Evolutionary conservation across 805 yeast genomes (phyloP), one percentile per base, ranked within the genome.

Genomic region (Citeromyces matritensis): DNA sequence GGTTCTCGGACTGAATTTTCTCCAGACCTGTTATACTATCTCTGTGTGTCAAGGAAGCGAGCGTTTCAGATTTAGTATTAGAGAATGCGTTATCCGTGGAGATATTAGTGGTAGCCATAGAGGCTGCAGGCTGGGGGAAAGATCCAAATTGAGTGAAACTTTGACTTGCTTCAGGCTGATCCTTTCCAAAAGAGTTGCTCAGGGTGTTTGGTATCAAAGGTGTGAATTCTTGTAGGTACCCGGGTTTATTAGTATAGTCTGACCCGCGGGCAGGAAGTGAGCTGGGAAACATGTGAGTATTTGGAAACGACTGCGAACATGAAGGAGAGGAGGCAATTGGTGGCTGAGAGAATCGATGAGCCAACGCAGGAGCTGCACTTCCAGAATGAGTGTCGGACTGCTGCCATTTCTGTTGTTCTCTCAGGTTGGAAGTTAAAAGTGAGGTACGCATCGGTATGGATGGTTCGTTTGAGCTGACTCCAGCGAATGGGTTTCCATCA

Each of bases 81-180:
- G 49, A 55, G 40, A 47, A 59, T 31, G 65, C 69, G 15, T 57
- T 45, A 40, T 68, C 74, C 42, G 58, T 63, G 10, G 70, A 60
- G 21, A 71, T 55, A 36, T 58, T 63, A 1, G 79, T 71, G 3
- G 79, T 71, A 7, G 79, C 70, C 8, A 60, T 58, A 5, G 71
- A 59, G 13, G 61, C 61, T 0, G 63, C 48, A 15, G 65, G 62
- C 24, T 55, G 57, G 15, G 54, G 58, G 21, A 17, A 17, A 17
- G 21, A 17, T 5, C 21, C 21, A 17, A 17, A 17, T 7, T 17
- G 21, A 17, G 21, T 17, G 7, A 17, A 17, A 17, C 6, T 17
- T 17, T 17, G 21, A 17, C 21, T 17, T 17, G 5, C 21, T 17
- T 17, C 21, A 17, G 21, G 21, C 21, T 17, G 6, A 17, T 7